Base-by-base conservation (phyloP, 2,329 filamentous ascomycete species). In the Paraconiothyrium sp. region DNA sequence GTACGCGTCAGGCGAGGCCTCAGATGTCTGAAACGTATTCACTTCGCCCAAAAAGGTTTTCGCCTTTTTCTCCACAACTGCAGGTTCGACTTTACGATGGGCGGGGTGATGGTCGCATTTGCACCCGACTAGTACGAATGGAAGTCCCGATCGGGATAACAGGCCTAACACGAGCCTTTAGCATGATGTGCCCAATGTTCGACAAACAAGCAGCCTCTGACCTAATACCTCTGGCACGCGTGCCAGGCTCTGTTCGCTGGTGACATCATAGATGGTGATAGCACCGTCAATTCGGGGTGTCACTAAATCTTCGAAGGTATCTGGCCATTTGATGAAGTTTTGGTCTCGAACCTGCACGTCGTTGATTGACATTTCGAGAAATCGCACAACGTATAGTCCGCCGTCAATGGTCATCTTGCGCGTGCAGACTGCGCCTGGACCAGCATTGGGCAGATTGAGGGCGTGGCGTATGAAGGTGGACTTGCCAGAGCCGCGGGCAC, bases 251-350 rank as follows among this genome's bases (percentile, higher is more conserved):
- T 89, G 88, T 69, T 88, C 86, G 76, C 92, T 90, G 78, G 89
- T 92, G 48, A 96, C 91, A 84, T 97, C 92, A 83, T 97, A 97
- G 52, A 98, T 82, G 61, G 94, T 87, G 69, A 97, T 81, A 49
- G 92, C 93, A 22, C 92, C 94, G 72, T 98, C 92, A 72, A 97
- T 86, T 44, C 85, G 86, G 54, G 93, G 92, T 62, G 92, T 84
- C 63, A 89, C 86, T 65, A 89, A 84, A 62, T 92, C 91, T 73
- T 90, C 81, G 46, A 84, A 76, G 24, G 78, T 79, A 37, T 82
- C 79, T 43, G 87, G 87, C 86, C 86, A 84, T 67, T 88, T 90
- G 49, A 87, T 77, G 61, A 77, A 81, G 61, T 79, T 80, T 58
- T 82, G 79, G 59, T 84, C 79, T 39, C 81, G 80, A 62, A 84